Evolutionary conservation across 2,329 filamentous ascomycete genomes (phyloP).

Genomic region (Hypomyces rosellus): DNA sequence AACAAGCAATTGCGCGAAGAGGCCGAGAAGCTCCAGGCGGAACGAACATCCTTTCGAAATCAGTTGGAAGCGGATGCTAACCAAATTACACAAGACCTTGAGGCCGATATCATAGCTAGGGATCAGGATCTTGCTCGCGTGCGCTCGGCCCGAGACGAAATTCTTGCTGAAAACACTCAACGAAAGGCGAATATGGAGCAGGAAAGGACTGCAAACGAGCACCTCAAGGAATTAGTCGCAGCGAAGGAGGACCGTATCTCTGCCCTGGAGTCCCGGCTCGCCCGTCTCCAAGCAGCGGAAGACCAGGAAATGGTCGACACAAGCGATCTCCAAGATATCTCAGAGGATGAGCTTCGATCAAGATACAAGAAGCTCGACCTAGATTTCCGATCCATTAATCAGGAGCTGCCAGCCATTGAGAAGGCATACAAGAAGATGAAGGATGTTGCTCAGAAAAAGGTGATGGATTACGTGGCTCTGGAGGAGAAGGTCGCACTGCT

Average conservation of each 20-base stretch:
- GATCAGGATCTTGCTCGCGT: slow-evolving; percentile 85
- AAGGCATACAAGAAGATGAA: slow-evolving; percentile 87
- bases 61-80: slow-evolving; percentile 79
- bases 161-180: slow-evolving; percentile 73
- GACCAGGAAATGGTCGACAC: slow-evolving; percentile 40
- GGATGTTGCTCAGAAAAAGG: slow-evolving; percentile 77
- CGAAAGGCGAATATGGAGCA: slow-evolving; percentile 75
- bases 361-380: slow-evolving; percentile 70
- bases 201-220: slow-evolving; percentile 60
- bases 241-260: slow-evolving; percentile 76
- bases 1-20: slow-evolving; percentile 83
- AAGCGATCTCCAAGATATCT: slow-evolving; percentile 49
- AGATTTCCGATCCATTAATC: slow-evolving; percentile 77
- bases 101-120: slow-evolving; percentile 71
- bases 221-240: slow-evolving; percentile 72
- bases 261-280: slow-evolving; percentile 75
- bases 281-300: slow-evolving; percentile 54
- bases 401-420: slow-evolving; percentile 83
- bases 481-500: slow-evolving; percentile 74
- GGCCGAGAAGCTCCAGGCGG: slow-evolving; percentile 75
- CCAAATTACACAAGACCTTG: slow-evolving; percentile 65
- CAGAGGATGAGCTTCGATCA: slow-evolving; percentile 63
- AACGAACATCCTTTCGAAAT: slow-evolving; percentile 73
- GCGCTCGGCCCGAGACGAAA: slow-evolving; percentile 75
- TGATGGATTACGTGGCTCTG: slow-evolving; percentile 65